Percentiles rank a stretch among this genome's conserved stretches.
These are phyloP conservation scores for Cunninghamia lanceolata DNA, from an alignment of 75 land plant species.

Conservation along the genomic window DNA sequence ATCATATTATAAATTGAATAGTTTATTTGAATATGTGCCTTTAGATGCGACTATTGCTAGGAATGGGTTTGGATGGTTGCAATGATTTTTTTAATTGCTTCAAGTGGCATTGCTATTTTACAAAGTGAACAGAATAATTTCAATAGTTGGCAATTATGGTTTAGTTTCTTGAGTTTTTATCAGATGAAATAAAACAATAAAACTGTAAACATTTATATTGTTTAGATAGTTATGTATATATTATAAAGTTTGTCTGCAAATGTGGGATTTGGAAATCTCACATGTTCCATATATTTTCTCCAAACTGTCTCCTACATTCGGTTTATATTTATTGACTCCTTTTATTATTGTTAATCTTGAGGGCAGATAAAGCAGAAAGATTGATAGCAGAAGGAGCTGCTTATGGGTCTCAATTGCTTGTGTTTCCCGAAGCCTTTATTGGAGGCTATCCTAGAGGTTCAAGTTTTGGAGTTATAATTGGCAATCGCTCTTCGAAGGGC, in stretches of 20 bases:
- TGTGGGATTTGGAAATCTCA: background rate
- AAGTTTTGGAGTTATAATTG: conserved; percentile 76
- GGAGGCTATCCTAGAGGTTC: conserved; percentile 98
- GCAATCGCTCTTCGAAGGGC: conserved; percentile 71
- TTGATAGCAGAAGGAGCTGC: conserved; percentile 83
- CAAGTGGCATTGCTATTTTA: background rate
- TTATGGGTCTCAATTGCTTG: conserved; percentile 82
- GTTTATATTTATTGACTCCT: background rate
- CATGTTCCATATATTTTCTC: background rate
- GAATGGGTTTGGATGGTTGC: background rate
- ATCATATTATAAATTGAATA: background rate
- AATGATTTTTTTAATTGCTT: background rate
- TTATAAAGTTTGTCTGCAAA: background rate
- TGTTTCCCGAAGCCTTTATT: conserved; percentile 97
- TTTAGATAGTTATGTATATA: background rate
- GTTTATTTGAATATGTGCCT: background rate
- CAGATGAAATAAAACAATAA: background rate
- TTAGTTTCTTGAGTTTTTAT: background rate
- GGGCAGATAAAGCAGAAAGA: conserved; percentile 91
- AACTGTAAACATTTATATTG: background rate
- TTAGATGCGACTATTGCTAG: background rate
- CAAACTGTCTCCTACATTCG: background rate
- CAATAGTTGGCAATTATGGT: background rate
- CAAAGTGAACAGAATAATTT: background rate
- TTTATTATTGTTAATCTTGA: background rate